phyloP scores from a whole-genome alignment of 148 eudicot species.

The Rhododendron kiyosumense region DNA sequence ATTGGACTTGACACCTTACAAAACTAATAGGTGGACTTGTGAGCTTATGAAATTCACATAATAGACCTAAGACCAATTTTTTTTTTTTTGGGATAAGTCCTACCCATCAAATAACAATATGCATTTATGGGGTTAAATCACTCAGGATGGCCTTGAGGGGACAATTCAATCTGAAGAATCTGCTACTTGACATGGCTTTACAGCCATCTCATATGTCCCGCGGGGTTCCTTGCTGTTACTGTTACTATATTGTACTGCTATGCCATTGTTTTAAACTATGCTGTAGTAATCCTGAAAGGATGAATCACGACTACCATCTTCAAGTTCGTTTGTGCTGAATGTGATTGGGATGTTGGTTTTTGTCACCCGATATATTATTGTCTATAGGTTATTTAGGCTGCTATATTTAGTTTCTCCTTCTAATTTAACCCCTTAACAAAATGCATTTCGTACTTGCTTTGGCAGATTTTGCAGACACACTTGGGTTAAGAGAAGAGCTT shows the following conservation, averaged over 20 bases:
- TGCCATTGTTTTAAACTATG: background rate
- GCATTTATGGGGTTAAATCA: background rate
- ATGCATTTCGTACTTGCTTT: constrained; percentile 4
- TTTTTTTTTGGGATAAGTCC: background rate
- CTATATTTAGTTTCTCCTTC: background rate
- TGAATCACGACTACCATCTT: background rate
- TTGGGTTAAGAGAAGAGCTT: constrained; percentile 41
- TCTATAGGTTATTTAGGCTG: background rate
- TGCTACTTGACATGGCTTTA: background rate
- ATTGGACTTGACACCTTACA: no score
- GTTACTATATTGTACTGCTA: background rate
- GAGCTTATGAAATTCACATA: no score
- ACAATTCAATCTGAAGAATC: background rate
- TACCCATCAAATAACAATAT: background rate
- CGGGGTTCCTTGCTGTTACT: background rate
- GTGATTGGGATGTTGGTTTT: background rate
- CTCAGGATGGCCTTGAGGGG: background rate
- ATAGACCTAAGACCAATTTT: no score
- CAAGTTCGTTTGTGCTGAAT: background rate
- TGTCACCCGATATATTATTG: background rate
- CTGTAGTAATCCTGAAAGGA: background rate
- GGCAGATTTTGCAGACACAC: constrained; percentile 36
- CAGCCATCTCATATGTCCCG: background rate
- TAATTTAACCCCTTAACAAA: background rate
- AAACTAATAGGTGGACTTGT: no score